Percentiles rank a stretch among this genome's conserved stretches.
Conservation (phyloP, 352 stramenopile species). For the Phytopythium aichiense region DNA sequence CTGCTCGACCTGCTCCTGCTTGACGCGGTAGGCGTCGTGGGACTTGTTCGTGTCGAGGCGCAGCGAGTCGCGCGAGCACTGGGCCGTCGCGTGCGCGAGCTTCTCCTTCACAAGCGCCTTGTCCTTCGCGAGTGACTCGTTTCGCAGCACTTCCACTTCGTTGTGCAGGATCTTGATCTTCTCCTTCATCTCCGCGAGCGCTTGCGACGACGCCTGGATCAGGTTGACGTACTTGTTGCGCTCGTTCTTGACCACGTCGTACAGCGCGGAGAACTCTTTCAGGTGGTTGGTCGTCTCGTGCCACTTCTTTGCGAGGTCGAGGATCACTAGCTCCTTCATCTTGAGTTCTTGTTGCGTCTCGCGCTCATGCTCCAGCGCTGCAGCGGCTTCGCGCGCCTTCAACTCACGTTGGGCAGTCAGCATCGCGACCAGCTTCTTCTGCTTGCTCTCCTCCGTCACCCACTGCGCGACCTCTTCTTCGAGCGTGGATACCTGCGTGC, state of each 20-base stretch:
- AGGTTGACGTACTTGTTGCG: conserved; percentile 96
- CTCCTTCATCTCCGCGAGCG: conserved; percentile 94
- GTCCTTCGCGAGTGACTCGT: conserved; percentile 91
- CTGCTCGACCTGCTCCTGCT: conserved; percentile 91
- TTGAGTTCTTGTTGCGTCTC: conserved; percentile 89
- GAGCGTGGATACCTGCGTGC: conserved; percentile 56
- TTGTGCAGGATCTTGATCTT: conserved; percentile 96
- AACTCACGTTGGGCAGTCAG: conserved; percentile 89
- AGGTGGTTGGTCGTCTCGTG: conserved; percentile 92
- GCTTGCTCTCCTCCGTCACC: conserved; percentile 83
- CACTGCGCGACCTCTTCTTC: conserved; percentile 87
- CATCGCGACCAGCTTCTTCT: conserved; percentile 86
- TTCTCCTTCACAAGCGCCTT: conserved; percentile 91
- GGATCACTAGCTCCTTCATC: conserved; percentile 92
- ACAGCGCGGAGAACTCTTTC: conserved; percentile 91
- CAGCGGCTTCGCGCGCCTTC: conserved; percentile 83
- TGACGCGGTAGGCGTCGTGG: conserved; percentile 85
- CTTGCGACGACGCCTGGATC: conserved; percentile 89
- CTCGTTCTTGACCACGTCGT: conserved; percentile 95
- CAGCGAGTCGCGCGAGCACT: conserved; percentile 87
- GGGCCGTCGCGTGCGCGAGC: conserved; percentile 75
- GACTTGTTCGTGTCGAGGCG: conserved; percentile 90
- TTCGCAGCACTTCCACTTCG: conserved; percentile 92
- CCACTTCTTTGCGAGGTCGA: conserved; percentile 93
- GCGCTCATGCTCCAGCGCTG: conserved; percentile 72